Conservation (phyloP, 2,329 filamentous ascomycete genomes). For the Clonostachys rhizophaga region DNA sequence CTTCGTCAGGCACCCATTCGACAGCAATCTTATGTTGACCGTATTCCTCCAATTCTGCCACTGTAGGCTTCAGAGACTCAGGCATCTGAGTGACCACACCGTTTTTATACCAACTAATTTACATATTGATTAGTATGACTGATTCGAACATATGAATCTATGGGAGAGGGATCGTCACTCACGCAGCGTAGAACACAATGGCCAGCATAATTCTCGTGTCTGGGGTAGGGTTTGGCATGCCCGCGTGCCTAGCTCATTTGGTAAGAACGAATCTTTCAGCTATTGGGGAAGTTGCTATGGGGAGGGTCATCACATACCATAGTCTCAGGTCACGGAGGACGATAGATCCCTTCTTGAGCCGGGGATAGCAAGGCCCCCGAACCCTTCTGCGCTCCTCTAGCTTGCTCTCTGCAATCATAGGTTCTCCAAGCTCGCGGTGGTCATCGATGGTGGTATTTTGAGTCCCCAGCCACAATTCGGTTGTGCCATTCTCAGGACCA, state of each 20-base stretch:
- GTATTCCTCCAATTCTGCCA: slow-evolving; percentile 5
- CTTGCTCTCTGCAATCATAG: slow-evolving; percentile 3
- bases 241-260: slow-evolving; percentile 5
- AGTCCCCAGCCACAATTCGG: slow-evolving; percentile 9
- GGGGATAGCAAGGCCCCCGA: slow-evolving; percentile 3
- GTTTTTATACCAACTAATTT: slow-evolving; percentile 7
- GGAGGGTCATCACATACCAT: slow-evolving; percentile 2
- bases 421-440: slow-evolving; percentile 3
- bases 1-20: slow-evolving; percentile 10
- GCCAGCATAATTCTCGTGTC: slow-evolving; percentile 12
- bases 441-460: slow-evolving; percentile 4
- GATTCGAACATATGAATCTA: neutral
- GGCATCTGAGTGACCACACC: slow-evolving; percentile 5
- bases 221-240: slow-evolving; percentile 7
- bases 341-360: slow-evolving; percentile 8
- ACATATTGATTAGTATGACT: slow-evolving; percentile 2
- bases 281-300: neutral
- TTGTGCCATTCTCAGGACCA: slow-evolving; percentile 8
- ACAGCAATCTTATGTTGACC: slow-evolving; percentile 5
- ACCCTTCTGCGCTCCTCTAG: slow-evolving; percentile 4
- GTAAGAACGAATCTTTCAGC: neutral
- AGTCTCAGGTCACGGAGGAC: slow-evolving; percentile 9
- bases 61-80: slow-evolving; percentile 4
- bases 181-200: slow-evolving; percentile 7
- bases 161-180: neutral